A percentile compares a stretch with the other conserved stretches of the same genome.
phyloP scores from a whole-genome alignment of 164 flowering plant species.

The Taxillus chinensis region DNA sequence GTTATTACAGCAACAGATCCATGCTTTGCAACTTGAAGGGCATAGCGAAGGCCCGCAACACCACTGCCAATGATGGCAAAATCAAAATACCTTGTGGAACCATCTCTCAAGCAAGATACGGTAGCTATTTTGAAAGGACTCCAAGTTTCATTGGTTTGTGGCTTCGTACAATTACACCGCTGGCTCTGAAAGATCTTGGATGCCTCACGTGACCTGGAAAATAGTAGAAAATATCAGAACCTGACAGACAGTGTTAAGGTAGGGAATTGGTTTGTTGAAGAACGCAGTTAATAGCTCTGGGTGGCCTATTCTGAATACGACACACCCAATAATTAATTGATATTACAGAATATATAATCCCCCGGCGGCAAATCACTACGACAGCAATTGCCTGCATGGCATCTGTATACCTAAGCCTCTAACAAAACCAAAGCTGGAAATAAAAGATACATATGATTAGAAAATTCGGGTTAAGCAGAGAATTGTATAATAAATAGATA shows the following conservation, averaged over 20 bases:
- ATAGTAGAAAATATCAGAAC: background rate
- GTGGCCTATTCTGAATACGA: too few species aligned
- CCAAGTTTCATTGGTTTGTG: slow-evolving; percentile 12
- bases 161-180: slow-evolving; percentile 11
- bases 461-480: background rate
- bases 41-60: slow-evolving; percentile 92
- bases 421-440: too few species aligned
- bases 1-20: slow-evolving; percentile 97
- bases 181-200: slow-evolving; percentile 29
- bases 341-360: too few species aligned
- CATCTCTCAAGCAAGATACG: slow-evolving; percentile 37
- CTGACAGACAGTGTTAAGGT: too few species aligned
- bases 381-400: too few species aligned
- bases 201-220: slow-evolving; percentile 43
- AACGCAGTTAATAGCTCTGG: background rate
- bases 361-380: too few species aligned
- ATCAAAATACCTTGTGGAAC: slow-evolving; percentile 64
- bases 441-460: too few species aligned
- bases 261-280: background rate
- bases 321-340: too few species aligned
- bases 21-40: slow-evolving; percentile 87
- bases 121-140: slow-evolving; percentile 23
- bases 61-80: slow-evolving; percentile 93
- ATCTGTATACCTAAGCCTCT: too few species aligned
- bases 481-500: slow-evolving; percentile 6